phyloP scores from a whole-genome alignment of 2,329 filamentous ascomycete species.

The Exophiala spinifera region DNA sequence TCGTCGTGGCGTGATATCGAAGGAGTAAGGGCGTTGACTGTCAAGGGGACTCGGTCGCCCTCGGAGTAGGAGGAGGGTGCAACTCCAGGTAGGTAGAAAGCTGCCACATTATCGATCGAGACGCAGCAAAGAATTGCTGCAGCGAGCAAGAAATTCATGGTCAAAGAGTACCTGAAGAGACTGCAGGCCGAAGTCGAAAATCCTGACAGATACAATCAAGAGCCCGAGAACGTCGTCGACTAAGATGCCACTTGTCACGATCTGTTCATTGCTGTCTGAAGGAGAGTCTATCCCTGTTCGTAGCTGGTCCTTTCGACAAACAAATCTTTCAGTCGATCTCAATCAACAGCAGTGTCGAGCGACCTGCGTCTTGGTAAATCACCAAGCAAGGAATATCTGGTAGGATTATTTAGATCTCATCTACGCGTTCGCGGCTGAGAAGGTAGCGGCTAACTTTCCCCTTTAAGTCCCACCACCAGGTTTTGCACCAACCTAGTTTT shows the following conservation, averaged over 20 bases:
- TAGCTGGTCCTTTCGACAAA: not conserved
- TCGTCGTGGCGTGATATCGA: conserved; percentile 73
- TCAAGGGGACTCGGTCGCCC: conserved; percentile 76
- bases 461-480: no score
- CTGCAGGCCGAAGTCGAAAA: not conserved
- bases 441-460: not conserved
- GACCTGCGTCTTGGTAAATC: no score
- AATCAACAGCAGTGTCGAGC: no score
- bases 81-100: conserved; percentile 95
- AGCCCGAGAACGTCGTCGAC: not conserved
- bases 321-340: no score
- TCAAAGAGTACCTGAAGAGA: not conserved
- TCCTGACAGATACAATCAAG: not conserved
- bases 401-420: not conserved
- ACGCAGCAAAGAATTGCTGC: conserved; percentile 10
- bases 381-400: not conserved
- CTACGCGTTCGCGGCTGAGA: not conserved
- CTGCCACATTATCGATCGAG: conserved; percentile 34
- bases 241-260: not conserved
- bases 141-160: conserved; percentile 12
- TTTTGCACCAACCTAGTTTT: no score
- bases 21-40: conserved; percentile 90
- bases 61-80: conserved; percentile 87
- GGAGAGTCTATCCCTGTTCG: not conserved
- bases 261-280: not conserved